Conservation (phyloP, 495 filamentous ascomycete species). For the Neurospora sp. region DNA sequence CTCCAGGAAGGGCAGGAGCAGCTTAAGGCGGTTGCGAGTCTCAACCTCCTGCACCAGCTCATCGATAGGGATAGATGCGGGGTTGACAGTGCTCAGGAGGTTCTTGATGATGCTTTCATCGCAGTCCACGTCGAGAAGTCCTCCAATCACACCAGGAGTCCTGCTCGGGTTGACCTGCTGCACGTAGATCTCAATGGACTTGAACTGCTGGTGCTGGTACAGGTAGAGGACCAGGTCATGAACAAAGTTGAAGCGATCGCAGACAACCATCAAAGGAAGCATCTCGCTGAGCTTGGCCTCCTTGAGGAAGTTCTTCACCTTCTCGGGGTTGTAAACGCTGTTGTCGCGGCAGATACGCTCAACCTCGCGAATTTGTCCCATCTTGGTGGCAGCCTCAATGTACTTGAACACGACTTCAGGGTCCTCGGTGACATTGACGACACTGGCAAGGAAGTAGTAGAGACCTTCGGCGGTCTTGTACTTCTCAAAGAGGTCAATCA, state of each 20-base stretch:
- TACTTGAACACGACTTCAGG: slow-evolving; percentile 98
- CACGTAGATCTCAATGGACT: slow-evolving; percentile 99
- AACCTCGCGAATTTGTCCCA: slow-evolving; percentile 86
- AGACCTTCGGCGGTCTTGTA: slow-evolving; percentile 94
- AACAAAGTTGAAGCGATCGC: slow-evolving; percentile 96
- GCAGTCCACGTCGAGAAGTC: slow-evolving; percentile 93
- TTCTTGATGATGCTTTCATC: slow-evolving; percentile 94
- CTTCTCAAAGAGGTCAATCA: slow-evolving; percentile 94
- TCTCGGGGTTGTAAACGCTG: slow-evolving; percentile 86
- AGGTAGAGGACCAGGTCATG: slow-evolving; percentile 96
- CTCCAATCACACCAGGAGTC: slow-evolving; percentile 89
- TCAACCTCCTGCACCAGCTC: slow-evolving; percentile 94
- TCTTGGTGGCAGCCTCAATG: slow-evolving; percentile 89
- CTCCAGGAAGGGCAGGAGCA: slow-evolving; percentile 94
- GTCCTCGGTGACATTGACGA: slow-evolving; percentile 95
- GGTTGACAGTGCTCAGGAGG: slow-evolving; percentile 78
- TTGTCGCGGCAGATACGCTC: slow-evolving; percentile 96
- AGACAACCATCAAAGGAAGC: slow-evolving; percentile 94
- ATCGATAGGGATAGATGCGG: slow-evolving; percentile 82
- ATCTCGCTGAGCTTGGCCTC: slow-evolving; percentile 88
- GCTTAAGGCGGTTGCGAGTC: slow-evolving; percentile 86
- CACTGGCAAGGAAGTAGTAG: slow-evolving; percentile 95
- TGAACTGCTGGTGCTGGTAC: slow-evolving; percentile 99
- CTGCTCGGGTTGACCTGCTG: slow-evolving; percentile 94
- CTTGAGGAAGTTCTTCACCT: slow-evolving; percentile 99